These are phyloP conservation scores for Fusarium verticillioides DNA, from an alignment of 2,329 filamentous ascomycete species.

Conservation along the genomic window DNA sequence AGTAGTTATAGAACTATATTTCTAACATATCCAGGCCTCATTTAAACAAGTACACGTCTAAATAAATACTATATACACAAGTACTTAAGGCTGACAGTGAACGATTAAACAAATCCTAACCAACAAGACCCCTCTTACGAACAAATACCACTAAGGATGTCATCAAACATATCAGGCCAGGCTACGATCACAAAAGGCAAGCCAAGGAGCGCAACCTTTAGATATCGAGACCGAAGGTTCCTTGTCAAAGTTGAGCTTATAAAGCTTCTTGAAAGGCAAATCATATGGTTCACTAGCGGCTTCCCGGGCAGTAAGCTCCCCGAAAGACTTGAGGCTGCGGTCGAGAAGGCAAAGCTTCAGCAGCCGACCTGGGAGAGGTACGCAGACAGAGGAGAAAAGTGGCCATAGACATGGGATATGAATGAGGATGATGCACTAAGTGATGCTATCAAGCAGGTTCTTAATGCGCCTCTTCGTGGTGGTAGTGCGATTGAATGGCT, in stretches of 20 bases:
- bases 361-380: background rate
- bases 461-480: background rate
- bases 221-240: background rate
- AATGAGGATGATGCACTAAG: background rate
- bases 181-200: background rate
- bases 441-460: background rate
- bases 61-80: too few relatives aligned
- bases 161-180: background rate
- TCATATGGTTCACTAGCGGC: background rate
- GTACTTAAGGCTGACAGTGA: too few relatives aligned
- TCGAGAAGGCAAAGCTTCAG: background rate
- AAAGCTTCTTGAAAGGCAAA: background rate
- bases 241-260: fast-evolving
- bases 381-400: background rate
- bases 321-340: background rate
- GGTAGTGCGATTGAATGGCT: background rate
- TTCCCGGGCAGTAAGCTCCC: background rate
- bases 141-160: background rate
- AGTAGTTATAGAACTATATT: too few relatives aligned
- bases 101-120: too few relatives aligned
- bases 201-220: background rate
- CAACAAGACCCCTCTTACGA: too few relatives aligned
- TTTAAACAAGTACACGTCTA: too few relatives aligned
- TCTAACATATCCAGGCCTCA: too few relatives aligned
- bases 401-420: background rate